These are phyloP conservation scores for Calocera cornea DNA, from an alignment of 768 basidiomycete species.

Conservation along the genomic window DNA sequence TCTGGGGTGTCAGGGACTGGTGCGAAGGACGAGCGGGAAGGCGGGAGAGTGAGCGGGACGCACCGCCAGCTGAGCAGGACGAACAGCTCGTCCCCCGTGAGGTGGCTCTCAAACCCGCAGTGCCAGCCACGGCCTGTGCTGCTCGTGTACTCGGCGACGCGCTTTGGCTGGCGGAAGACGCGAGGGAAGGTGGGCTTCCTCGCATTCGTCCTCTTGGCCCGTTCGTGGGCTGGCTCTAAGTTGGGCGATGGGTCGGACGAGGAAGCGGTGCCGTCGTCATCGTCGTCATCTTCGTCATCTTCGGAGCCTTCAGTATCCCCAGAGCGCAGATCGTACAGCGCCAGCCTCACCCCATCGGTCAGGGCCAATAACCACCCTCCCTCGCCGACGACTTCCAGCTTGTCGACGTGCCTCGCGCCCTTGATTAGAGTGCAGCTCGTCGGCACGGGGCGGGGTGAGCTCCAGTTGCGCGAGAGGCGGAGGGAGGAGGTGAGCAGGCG, in stretches of 20 bases:
- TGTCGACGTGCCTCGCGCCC: neutral
- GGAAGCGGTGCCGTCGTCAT: too few relatives aligned
- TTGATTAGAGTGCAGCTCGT: neutral
- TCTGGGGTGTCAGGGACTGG: neutral
- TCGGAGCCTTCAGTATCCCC: too few relatives aligned
- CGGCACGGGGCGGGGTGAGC: neutral
- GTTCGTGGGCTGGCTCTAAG: too few relatives aligned
- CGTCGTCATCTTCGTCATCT: too few relatives aligned
- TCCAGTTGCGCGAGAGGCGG: neutral
- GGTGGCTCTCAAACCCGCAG: neutral
- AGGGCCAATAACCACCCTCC: neutral
- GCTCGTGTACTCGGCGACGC: neutral
- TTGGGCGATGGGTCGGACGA: too few relatives aligned
- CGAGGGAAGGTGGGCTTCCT: neutral
- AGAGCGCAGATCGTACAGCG: neutral
- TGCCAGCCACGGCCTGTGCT: neutral
- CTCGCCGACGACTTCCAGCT: neutral
- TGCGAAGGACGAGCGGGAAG: neutral
- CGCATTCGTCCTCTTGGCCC: neutral
- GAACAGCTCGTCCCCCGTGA: neutral
- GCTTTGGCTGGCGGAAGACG: neutral
- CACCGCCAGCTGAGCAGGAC: neutral
- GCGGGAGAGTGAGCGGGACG: neutral
- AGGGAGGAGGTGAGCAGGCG: neutral
- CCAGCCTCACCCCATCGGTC: neutral